These are phyloP conservation scores for Chenopodium suecicum DNA, from an alignment of 148 eudicot species.

Conservation along the genomic window DNA sequence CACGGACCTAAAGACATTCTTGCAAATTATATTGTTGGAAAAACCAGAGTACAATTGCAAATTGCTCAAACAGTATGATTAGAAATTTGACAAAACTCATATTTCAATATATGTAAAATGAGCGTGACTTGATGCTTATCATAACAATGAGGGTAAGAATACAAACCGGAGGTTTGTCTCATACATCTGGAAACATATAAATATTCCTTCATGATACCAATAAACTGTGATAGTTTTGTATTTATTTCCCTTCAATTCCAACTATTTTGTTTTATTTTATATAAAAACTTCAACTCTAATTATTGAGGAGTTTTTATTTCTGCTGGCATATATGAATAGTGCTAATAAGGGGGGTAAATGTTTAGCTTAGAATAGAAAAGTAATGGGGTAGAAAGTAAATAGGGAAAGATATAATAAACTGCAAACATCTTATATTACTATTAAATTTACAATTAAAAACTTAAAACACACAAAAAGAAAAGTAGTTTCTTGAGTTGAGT, in stretches of 20 bases:
- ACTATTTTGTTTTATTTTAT: conserved; percentile 18
- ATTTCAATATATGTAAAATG: conserved; percentile 25
- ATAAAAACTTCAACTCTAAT: conserved; percentile 18
- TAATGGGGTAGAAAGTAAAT: background rate
- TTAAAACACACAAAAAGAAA: no score
- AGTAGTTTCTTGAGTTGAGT: background rate
- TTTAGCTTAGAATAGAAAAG: background rate
- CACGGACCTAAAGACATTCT: conserved; percentile 11
- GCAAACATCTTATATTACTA: no score
- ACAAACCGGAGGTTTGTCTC: conserved; percentile 34
- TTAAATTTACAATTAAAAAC: no score
- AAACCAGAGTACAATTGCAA: conserved; percentile 27
- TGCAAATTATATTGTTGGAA: conserved; percentile 11
- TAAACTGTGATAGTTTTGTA: conserved; percentile 26
- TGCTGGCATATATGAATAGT: conserved; percentile 6
- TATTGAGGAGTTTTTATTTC: background rate
- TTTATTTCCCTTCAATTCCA: conserved; percentile 26
- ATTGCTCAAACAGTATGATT: conserved; percentile 29
- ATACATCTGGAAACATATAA: conserved; percentile 32
- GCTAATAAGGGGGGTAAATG: background rate
- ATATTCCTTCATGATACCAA: conserved; percentile 19
- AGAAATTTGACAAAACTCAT: conserved; percentile 35
- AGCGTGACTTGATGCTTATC: conserved; percentile 41
- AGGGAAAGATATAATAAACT: background rate
- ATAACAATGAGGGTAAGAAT: conserved; percentile 26